phyloP scores from a whole-genome alignment of 31 red algal species.

The Bonnemaisonia californica region DNA sequence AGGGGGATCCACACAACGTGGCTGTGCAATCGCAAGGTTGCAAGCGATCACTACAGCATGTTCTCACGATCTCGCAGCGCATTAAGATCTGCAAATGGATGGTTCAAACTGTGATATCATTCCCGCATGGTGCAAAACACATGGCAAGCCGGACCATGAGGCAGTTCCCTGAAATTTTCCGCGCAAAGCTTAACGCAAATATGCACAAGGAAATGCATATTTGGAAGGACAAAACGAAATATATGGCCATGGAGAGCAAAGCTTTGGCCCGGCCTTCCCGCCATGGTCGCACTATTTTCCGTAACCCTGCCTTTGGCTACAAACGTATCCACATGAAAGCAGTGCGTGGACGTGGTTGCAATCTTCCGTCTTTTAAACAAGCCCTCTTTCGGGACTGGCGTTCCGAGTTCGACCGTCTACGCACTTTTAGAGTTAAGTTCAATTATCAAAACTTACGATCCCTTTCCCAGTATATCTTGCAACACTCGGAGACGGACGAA shows the following conservation, averaged over 20 bases:
- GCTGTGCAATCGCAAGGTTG: no score
- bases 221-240: background rate
- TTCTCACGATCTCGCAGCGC: conserved; percentile 1
- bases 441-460: conserved; percentile 9
- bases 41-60: no score
- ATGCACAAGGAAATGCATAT: background rate
- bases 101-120: background rate
- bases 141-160: background rate
- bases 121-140: background rate
- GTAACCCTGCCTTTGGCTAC: background rate
- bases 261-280: background rate
- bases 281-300: background rate
- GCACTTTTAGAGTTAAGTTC: conserved; percentile 4
- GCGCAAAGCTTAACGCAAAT: background rate
- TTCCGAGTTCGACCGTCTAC: background rate
- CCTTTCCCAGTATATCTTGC: background rate
- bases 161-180: background rate
- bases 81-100: background rate
- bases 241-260: background rate
- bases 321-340: background rate
- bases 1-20: no score
- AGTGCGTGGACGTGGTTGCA: background rate
- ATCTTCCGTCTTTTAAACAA: background rate
- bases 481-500: background rate
- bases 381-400: background rate